Conservation (phyloP, 2,329 filamentous ascomycete species). For the Phialocephala subalpina region DNA sequence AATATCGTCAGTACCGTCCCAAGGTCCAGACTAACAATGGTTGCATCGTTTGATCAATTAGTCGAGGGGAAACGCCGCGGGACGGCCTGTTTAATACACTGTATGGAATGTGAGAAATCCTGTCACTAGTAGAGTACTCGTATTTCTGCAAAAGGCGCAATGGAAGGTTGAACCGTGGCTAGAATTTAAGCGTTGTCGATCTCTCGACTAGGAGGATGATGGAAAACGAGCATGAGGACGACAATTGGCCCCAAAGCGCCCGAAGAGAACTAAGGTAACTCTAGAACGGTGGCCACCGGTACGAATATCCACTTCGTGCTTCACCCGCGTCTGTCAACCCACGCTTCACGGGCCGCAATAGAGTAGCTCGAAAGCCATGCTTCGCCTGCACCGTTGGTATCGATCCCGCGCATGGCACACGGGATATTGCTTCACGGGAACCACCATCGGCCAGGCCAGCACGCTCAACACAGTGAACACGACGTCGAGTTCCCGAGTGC, state of each 20-base stretch:
- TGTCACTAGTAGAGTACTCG: not conserved
- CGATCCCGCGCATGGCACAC: conserved; percentile 31
- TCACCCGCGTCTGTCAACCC: conserved; percentile 32
- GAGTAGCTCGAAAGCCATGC: conserved; percentile 18
- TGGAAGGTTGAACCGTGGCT: conserved; percentile 23
- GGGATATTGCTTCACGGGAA: conserved; percentile 30
- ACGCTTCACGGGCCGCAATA: conserved; percentile 35
- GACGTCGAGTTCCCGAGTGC: not conserved
- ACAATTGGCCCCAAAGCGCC: conserved; percentile 17
- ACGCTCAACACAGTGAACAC: not conserved
- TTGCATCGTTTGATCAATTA: conserved; percentile 15
- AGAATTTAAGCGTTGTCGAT: conserved; percentile 33
- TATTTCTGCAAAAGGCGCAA: not conserved
- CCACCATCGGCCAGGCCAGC: conserved; percentile 12
- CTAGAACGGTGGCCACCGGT: conserved; percentile 33
- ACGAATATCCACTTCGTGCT: conserved; percentile 28
- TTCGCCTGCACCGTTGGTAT: conserved; percentile 30
- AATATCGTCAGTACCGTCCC: conserved; percentile 29
- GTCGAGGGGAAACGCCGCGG: not conserved
- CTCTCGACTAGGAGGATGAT: conserved; percentile 21
- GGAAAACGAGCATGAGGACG: not conserved
- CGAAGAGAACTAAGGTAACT: conserved; percentile 23
- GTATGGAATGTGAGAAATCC: too few species aligned
- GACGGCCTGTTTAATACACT: not conserved
- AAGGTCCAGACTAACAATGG: conserved; percentile 10